Evolutionary conservation across 2,329 filamentous ascomycete species (phyloP), one percentile per base, ranked within the genome.

Genomic region (Cladosporium sp.): DNA sequence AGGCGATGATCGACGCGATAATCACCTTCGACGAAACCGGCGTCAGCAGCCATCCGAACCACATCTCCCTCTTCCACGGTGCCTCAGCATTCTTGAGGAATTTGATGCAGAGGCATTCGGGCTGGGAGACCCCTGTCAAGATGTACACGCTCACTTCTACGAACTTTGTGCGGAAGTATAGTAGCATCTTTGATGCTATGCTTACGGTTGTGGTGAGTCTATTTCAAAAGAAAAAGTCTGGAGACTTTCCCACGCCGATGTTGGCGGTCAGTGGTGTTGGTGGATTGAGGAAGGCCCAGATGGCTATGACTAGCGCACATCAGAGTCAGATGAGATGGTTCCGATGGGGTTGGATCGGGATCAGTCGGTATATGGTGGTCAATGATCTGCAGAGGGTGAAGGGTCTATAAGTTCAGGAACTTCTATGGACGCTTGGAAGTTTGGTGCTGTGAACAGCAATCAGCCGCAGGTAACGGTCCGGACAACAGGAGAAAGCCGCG

Each of bases 311-410:
- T 1, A 80, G 82, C 56, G 93, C 90, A 25, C 94, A 99, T 77
- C 80, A 85, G 75, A 97, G 91, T 73, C 94, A 99, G 80, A 99
- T 99, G 94, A 84, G 90, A 36, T 99, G 94, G 94, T 99, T 97
- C 71, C 84, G 94, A 7, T 97, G 91, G 83, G 90, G 91, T 2
- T 99, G 92, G 91, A 96, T 99, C 69, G 81, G 84, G 0, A 71
- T 96, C 58, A 94, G 91, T 68, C 81, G 94, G 60, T 99, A 97
- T 75, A 97, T 99, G 94, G 83, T 91, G 58, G 83, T 97, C 32
- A 99, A 99, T 74, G 92, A 97, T 71, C 71, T 99, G 74, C 82
- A 79, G 68, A 78, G 79, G 67, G 84, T 83, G 71, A 81, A 79
- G 8, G 65, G 78, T 52, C 19, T 54, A 15, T 67, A 37, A 60